Evolutionary conservation across 2,329 filamentous ascomycete genomes (phyloP).

Genomic region (Ustulina deusta): DNA sequence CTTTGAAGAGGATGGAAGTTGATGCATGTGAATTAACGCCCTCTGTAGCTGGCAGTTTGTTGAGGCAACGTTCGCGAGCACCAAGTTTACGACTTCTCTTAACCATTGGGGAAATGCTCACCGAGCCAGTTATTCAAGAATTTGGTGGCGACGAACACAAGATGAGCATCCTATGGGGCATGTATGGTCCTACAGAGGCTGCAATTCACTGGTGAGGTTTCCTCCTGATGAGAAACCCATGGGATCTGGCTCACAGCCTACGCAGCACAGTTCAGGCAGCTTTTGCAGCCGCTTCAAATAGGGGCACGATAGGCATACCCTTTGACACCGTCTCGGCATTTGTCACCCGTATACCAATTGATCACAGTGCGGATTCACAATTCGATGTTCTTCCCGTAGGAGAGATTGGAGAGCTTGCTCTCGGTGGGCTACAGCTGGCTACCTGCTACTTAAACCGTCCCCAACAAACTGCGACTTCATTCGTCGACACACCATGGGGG

Average conservation of each 20-base stretch:
- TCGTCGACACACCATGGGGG: constrained; percentile 76
- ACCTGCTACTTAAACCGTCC: constrained; percentile 83
- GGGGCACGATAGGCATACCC: constrained; percentile 80
- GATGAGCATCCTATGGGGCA: constrained; percentile 81
- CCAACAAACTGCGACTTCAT: constrained; percentile 78
- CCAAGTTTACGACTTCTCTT: constrained; percentile 78
- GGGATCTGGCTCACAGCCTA: constrained; percentile 15
- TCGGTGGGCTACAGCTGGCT: constrained; percentile 85
- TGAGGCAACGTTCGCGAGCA: constrained; percentile 74
- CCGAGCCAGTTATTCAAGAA: constrained; percentile 77
- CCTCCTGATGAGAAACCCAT: neutral
- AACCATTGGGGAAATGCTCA: constrained; percentile 95
- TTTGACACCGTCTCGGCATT: constrained; percentile 85
- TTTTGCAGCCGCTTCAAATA: constrained; percentile 67
- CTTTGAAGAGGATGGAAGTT: constrained; percentile 73
- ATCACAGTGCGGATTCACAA: constrained; percentile 42
- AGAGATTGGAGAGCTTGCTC: constrained; percentile 80
- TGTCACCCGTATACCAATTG: constrained; percentile 66
- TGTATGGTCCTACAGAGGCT: constrained; percentile 95
- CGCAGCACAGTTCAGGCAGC: constrained; percentile 76
- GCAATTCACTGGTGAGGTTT: constrained; percentile 80
- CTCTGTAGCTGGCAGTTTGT: constrained; percentile 82
- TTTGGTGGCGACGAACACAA: constrained; percentile 72
- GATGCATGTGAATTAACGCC: constrained; percentile 92
- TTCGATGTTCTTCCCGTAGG: constrained; percentile 72